Conservation (phyloP, 2,329 filamentous ascomycete genomes). For the Fusarium concolor region DNA sequence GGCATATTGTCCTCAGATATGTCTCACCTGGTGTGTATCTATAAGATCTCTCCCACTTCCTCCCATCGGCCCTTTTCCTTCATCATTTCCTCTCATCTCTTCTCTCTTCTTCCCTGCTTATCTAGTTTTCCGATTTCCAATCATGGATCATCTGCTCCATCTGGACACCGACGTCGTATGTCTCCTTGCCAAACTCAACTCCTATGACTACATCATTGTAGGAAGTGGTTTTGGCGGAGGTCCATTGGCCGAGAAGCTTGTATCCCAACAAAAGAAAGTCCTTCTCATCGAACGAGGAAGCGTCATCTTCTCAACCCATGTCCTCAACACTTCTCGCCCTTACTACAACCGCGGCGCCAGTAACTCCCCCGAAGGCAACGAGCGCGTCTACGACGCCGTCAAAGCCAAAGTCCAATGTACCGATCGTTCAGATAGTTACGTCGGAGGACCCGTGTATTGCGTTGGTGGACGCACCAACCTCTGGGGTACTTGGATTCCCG, state of each 20-base stretch:
- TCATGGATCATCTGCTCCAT: slow-evolving; percentile 34
- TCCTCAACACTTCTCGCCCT: slow-evolving; percentile 33
- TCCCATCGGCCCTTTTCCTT: too few species aligned
- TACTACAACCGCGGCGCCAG: slow-evolving; percentile 34
- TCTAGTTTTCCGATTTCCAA: not conserved
- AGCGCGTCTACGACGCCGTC: slow-evolving; percentile 33
- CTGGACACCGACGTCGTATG: slow-evolving; percentile 32
- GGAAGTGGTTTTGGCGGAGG: slow-evolving; percentile 33
- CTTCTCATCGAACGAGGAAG: slow-evolving; percentile 31
- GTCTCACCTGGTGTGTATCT: slow-evolving; percentile 3
- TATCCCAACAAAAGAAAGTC: slow-evolving; percentile 23
- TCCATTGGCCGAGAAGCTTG: slow-evolving; percentile 27
- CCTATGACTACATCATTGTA: slow-evolving; percentile 38
- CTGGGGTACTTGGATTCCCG: slow-evolving; percentile 34
- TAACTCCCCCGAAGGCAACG: slow-evolving; percentile 36
- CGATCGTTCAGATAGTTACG: slow-evolving; percentile 30
- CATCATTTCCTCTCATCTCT: not conserved
- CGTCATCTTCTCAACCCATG: slow-evolving; percentile 36
- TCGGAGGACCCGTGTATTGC: slow-evolving; percentile 34
- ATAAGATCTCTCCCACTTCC: not conserved
- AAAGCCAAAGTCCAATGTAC: slow-evolving; percentile 34
- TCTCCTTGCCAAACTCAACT: slow-evolving; percentile 27
- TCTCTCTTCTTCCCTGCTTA: too few species aligned
- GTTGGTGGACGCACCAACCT: slow-evolving; percentile 30
- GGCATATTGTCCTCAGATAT: not conserved